Evolutionary conservation across 352 stramenopile species (phyloP).

Genomic region (Globisporangium barbulae): DNA sequence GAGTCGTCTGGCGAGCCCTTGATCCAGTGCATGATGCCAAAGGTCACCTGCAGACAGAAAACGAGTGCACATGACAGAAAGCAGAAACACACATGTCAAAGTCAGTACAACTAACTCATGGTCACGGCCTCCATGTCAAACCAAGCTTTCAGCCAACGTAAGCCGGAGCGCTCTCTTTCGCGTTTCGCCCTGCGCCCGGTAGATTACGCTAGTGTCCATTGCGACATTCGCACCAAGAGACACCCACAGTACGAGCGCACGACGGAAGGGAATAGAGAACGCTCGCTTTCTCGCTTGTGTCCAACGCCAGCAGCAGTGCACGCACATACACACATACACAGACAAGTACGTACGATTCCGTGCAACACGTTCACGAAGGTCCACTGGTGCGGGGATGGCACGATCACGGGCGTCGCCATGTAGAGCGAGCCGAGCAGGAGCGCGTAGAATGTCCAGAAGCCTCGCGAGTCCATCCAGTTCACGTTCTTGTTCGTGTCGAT

Average conservation of each 20-base stretch:
- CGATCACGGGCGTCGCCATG: conserved; percentile 74
- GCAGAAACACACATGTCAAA: conserved; percentile 7
- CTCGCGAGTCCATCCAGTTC: conserved; percentile 88
- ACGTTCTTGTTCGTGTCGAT: conserved; percentile 89
- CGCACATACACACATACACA: neutral
- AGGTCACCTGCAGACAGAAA: conserved; percentile 67
- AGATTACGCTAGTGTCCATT: neutral
- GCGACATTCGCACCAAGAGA: neutral
- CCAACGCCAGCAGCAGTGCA: neutral
- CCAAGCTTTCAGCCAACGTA: conserved; percentile 12
- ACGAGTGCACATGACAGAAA: neutral
- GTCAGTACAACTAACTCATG: neutral
- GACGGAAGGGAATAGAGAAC: neutral
- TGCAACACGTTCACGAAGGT: conserved; percentile 87
- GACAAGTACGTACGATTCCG: conserved; percentile 52
- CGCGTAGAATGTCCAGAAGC: conserved; percentile 88
- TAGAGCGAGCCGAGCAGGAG: conserved; percentile 73
- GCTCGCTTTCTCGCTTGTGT: neutral
- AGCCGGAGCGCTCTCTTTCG: neutral
- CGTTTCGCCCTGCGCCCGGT: neutral
- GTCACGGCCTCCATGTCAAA: neutral
- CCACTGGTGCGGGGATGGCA: conserved; percentile 65
- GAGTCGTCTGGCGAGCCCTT: conserved; percentile 93
- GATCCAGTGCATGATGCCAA: conserved; percentile 94
- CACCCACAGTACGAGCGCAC: neutral